Base-by-base conservation (phyloP, 495 filamentous ascomycete species). In the Pyrenula massariospora region DNA sequence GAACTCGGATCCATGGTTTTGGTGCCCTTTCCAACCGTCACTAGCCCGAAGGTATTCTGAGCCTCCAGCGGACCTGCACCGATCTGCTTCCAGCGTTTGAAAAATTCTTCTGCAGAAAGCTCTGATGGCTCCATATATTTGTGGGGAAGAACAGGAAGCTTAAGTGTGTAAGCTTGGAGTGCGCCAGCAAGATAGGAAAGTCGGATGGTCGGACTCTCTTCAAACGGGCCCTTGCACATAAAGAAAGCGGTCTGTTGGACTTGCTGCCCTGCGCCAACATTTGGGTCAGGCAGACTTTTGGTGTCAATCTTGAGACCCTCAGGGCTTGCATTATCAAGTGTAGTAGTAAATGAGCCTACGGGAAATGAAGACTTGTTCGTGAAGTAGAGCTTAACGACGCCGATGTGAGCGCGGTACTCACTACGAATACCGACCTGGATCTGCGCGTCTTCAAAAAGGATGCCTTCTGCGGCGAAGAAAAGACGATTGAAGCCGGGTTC, bases 81-180 rank as follows among this genome's bases (percentile, higher is more conserved):
- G 63, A 99, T 97, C 68, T 99, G 94, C 70, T 93, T 89, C 94
- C 94, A 99, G 21, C 94, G 78, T 75, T 93, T 96, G 75, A 99
- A 99, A 71, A 97, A 99, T 58, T 97, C 93, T 52, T 96, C 93
- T 0, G 83, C 83, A 10, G 78, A 78, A 42, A 99, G 70, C 47
- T 87, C 80, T 0, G 94, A 91, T 0, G 87, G 82, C 57, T 95
- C 91, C 91, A 97, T 95, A 70, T 93, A 99, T 60, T 96, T 94
- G 65, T 96, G 91, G 57, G 90, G 81, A 2, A 88, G 72, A 2
- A 99, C 82, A 0, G 94, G 94, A 2, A 99, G 78, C 66, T 91
- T 89, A 12, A 99, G 77, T 0, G 93, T 97, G 25, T 96, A 76
- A 0, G 90, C 91, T 69, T 99, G 94, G 50, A 97, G 77, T 0